phyloP scores from a whole-genome alignment of 2,329 filamentous ascomycete genomes.

The Sclerotinia minor region DNA sequence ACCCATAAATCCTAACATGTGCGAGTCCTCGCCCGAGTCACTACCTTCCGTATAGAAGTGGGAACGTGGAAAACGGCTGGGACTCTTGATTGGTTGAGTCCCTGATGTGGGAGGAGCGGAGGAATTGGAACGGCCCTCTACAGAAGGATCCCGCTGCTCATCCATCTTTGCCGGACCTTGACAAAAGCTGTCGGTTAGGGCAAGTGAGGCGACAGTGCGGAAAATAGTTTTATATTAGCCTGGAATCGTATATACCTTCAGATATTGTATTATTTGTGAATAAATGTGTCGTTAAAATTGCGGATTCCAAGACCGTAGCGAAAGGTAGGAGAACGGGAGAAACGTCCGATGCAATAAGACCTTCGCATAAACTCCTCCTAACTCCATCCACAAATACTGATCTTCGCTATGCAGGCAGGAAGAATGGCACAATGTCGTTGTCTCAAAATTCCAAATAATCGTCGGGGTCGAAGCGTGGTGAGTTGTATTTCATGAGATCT shows the following conservation, averaged over 20 bases:
- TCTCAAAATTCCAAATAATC: conserved; percentile 5
- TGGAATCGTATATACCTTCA: background rate
- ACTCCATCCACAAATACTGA: background rate
- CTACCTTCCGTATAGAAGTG: conserved; percentile 23
- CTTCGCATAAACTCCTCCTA: background rate
- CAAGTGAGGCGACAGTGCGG: background rate
- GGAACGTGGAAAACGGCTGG: conserved; percentile 21
- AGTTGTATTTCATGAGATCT: conserved; percentile 18
- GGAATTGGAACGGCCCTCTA: conserved; percentile 5
- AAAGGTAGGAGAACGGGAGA: too few relatives aligned
- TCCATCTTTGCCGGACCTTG: conserved; percentile 8
- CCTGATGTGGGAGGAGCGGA: conserved; percentile 1
- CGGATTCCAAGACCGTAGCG: background rate
- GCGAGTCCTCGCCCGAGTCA: conserved; percentile 24
- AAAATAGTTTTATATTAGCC: background rate
- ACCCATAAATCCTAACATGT: conserved; percentile 21
- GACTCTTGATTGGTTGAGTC: conserved; percentile 13
- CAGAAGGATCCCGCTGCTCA: conserved; percentile 13
- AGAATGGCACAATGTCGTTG: background rate
- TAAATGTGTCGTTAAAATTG: conserved; percentile 5
- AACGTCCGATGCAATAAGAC: background rate
- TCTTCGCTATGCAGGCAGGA: background rate
- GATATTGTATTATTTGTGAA: background rate
- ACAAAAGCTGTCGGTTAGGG: background rate
- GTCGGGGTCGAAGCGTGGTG: conserved; percentile 14